Evolutionary conservation across 208 protist genomes (phyloP), one percentile per base, ranked within the genome.

Genomic region (Wallacemonas rigidus): DNA sequence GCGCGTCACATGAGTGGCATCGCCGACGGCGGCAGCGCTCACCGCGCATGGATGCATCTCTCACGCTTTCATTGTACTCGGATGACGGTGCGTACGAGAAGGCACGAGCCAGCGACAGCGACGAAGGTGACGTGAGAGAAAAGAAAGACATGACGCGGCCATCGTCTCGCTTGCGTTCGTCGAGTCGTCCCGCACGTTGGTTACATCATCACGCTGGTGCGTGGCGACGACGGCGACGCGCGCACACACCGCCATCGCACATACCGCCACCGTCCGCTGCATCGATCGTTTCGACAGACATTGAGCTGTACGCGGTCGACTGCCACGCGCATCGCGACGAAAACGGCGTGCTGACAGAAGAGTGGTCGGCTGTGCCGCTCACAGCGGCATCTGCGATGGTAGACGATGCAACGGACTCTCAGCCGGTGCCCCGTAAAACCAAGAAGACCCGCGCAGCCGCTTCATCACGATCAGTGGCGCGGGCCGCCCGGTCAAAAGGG

Each of bases 351-450:
- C 12, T 65, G 60, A 4, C 15, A 3, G 60, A 65, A 35, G 14
- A 8, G n/a, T 65, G 60, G 60, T 41, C 60, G 4, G 60, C 60
- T 45, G 60, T 65, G 8, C 60, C 60, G 9, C 60, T 65, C 60
- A 48, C 53, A 8, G 17, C 5, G 6, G 17, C 53, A 6, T 8
- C 11, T 7, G 26, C 53, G 15, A 57, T 12, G 45, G 26, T 26
- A 26, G 26, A 26, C 26, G 26, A 26, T 26, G 26, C 26, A 26
- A 26, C 26, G 26, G 26, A 26, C 26, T 26, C 26, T 26, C 26
- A 26, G 26, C 26, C 26, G 26, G 26, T 0, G 26, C 26, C 26
- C 26, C 26, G 26, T 26, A 58, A 14, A 58, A 7, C 9, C 54
- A 58, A 58, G 54, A 53, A 53, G 48, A 53, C 11, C 48, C 9